Conservation (phyloP, 441 rosid species). For the Populus hybrid region DNA sequence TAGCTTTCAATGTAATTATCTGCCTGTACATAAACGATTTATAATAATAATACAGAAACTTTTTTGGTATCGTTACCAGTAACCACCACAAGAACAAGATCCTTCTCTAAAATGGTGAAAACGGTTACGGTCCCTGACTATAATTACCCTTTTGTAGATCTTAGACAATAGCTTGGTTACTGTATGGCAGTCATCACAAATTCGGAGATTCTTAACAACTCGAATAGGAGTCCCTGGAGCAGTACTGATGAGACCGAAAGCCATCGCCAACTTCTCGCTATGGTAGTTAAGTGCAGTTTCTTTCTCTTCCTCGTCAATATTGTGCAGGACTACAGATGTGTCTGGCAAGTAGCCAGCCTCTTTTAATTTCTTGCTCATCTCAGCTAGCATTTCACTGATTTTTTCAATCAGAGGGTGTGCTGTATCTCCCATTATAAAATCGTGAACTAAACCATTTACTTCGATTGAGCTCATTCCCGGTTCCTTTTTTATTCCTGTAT, state of each 20-base stretch:
- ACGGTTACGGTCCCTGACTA: constrained; percentile 32
- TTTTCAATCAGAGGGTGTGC: constrained; percentile 18
- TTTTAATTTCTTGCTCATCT: constrained; percentile 24
- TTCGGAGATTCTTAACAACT: constrained; percentile 32
- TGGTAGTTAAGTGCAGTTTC: constrained; percentile 22
- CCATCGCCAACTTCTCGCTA: constrained; percentile 34
- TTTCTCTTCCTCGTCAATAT: constrained; percentile 28
- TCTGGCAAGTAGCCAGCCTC: constrained; percentile 22
- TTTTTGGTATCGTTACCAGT: constrained; percentile 18
- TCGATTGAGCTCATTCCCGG: constrained; percentile 37
- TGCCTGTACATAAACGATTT: background rate
- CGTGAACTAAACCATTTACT: constrained; percentile 24
- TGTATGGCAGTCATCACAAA: constrained; percentile 33
- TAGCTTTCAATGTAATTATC: background rate
- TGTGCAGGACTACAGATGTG: constrained; percentile 17
- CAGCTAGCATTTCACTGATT: constrained; percentile 23
- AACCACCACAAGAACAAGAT: constrained; percentile 32
- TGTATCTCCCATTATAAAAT: constrained; percentile 24
- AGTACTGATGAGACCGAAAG: constrained; percentile 33
- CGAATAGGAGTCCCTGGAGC: constrained; percentile 23
- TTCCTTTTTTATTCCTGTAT: constrained; percentile 25
- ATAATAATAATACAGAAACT: background rate
- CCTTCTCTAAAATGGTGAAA: constrained; percentile 38
- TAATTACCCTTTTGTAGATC: constrained; percentile 24
- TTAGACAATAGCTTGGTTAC: constrained; percentile 35